A percentile compares a stretch with the other conserved stretches of the same genome.
Evolutionary conservation across 306 rosid species (phyloP).

Genomic region (Urtica urens): DNA sequence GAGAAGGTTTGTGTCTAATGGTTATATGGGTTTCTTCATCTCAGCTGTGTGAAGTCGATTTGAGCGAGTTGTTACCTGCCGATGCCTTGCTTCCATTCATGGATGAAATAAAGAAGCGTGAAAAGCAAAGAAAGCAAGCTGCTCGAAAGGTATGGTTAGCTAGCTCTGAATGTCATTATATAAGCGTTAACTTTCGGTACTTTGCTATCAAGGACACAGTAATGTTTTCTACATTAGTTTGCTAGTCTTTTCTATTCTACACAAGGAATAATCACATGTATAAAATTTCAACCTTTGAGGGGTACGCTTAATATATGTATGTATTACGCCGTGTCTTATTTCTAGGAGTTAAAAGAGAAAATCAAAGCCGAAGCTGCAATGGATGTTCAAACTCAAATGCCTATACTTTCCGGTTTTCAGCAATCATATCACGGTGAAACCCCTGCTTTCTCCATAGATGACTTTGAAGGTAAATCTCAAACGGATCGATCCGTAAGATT

Average conservation of each 20-base stretch:
- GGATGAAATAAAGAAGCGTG: constrained; percentile 88
- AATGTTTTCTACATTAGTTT: too few relatives aligned
- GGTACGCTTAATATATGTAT: too few relatives aligned
- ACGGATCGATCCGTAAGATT: too few relatives aligned
- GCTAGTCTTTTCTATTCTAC: too few relatives aligned
- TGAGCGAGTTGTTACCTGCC: constrained; percentile 55
- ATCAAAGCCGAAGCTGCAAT: constrained; percentile 66
- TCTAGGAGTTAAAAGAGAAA: constrained; percentile 69
- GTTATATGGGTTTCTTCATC: constrained; percentile 12
- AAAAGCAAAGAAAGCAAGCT: constrained; percentile 67
- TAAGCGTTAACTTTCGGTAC: too few relatives aligned
- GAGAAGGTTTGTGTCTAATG: constrained; percentile 8
- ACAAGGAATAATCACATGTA: too few relatives aligned
- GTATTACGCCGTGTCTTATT: not conserved
- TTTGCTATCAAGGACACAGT: too few relatives aligned
- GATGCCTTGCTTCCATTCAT: constrained; percentile 63
- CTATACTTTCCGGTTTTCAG: constrained; percentile 28
- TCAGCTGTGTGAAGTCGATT: constrained; percentile 91
- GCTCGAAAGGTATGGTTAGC: constrained; percentile 56
- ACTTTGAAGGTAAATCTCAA: constrained; percentile 77
- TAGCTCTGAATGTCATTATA: not conserved
- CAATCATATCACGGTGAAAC: constrained; percentile 23
- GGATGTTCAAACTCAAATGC: constrained; percentile 32
- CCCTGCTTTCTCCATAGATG: constrained; percentile 79
- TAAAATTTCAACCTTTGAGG: too few relatives aligned